Conservation (phyloP, 2,329 filamentous ascomycete species). For the Rosellinia necatrix region DNA sequence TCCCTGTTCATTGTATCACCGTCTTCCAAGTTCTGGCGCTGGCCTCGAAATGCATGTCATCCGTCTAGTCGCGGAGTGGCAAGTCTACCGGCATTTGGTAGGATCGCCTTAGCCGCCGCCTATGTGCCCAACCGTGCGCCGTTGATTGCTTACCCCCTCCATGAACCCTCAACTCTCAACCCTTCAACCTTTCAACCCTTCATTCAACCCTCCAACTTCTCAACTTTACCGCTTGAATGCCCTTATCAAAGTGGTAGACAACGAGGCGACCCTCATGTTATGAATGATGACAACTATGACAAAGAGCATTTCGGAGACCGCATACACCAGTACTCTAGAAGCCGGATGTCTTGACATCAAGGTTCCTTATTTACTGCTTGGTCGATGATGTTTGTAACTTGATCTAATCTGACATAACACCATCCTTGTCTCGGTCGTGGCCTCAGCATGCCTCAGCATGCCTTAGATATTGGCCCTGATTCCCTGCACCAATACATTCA, state of each 20-base stretch:
- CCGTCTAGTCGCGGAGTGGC: neutral
- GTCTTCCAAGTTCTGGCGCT: neutral
- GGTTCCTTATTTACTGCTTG: conserved; percentile 50
- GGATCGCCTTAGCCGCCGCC: too few relatives aligned
- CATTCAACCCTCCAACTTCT: neutral
- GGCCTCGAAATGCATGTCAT: conserved; percentile 2
- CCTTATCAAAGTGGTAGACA: conserved; percentile 7
- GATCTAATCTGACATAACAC: conserved; percentile 66
- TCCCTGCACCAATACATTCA: conserved; percentile 48
- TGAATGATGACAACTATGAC: conserved; percentile 43
- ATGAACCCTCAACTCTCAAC: neutral
- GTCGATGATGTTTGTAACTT: conserved; percentile 60
- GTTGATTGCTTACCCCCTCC: neutral
- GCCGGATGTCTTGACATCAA: conserved; percentile 52
- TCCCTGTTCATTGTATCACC: conserved; percentile 21
- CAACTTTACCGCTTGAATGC: neutral
- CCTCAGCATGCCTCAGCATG: neutral
- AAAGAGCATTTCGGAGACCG: conserved; percentile 47
- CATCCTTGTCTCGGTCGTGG: conserved; percentile 15
- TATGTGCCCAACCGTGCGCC: too few relatives aligned
- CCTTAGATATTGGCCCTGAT: conserved; percentile 43
- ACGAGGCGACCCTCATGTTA: conserved; percentile 26
- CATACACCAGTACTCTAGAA: conserved; percentile 46
- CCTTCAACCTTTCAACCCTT: neutral
- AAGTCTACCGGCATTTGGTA: neutral